These are phyloP conservation scores for Acer negundo DNA, from an alignment of 345 rosid species.

Conservation along the genomic window DNA sequence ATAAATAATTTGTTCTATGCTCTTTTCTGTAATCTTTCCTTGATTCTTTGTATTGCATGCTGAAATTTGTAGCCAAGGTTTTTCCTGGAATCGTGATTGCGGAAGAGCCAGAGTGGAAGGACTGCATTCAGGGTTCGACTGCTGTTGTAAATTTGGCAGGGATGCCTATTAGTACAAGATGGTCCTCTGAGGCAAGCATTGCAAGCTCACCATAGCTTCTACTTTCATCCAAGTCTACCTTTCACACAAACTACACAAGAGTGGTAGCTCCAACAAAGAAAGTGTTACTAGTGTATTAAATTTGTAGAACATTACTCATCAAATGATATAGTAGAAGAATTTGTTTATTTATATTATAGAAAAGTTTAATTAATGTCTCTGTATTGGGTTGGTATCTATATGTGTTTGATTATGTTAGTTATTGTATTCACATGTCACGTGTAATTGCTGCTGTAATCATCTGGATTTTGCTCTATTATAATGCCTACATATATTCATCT, in stretches of 20 bases:
- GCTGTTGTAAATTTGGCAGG: conserved; percentile 97
- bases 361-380: no score
- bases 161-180: conserved; percentile 83
- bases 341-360: no score
- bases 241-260: not conserved
- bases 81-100: conserved; percentile 72
- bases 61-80: conserved; percentile 51
- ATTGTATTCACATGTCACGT: no score
- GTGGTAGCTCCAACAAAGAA: not conserved
- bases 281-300: no score
- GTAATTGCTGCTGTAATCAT: no score
- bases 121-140: conserved; percentile 70
- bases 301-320: no score
- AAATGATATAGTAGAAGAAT: no score
- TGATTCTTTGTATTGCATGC: conserved; percentile 11
- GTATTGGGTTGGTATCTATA: no score
- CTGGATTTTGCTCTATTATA: no score
- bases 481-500: no score
- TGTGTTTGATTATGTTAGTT: no score
- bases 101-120: conserved; percentile 74
- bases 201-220: not conserved
- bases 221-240: conserved; percentile 2
- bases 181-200: conserved; percentile 75
- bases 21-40: not conserved
- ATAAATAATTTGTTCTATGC: no score